Percentiles rank a stretch among this genome's conserved stretches.
Conservation (phyloP, 371 early-diverging fungal species). For the Coemansia sp. region DNA sequence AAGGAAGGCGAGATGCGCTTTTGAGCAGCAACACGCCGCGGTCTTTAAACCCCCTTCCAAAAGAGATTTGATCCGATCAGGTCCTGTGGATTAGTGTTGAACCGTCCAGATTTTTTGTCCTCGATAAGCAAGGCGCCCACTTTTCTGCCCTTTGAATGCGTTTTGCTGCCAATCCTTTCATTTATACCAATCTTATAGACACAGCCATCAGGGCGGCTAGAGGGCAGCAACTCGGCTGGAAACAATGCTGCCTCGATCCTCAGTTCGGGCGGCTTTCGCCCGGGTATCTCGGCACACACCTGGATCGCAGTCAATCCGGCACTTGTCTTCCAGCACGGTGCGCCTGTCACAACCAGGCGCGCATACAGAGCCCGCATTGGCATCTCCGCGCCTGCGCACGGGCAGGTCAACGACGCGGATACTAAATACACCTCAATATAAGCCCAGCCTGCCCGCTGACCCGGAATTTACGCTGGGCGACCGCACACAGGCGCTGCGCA, state of each 20-base stretch:
- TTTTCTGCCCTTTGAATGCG: not conserved
- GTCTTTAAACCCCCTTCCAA: not conserved
- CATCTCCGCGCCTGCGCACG: too few species aligned
- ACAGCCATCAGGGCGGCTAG: too few species aligned
- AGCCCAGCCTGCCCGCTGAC: not conserved
- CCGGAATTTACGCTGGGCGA: not conserved
- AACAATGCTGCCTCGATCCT: not conserved
- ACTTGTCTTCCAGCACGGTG: not conserved
- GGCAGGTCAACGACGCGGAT: not conserved
- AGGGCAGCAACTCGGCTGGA: not conserved
- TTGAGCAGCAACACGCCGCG: too few species aligned
- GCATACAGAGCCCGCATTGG: not conserved
- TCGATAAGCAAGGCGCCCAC: not conserved
- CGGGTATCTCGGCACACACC: not conserved
- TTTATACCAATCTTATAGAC: too few species aligned
- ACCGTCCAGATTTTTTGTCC: not conserved
- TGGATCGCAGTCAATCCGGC: not conserved
- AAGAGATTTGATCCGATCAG: not conserved
- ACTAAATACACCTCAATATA: not conserved
- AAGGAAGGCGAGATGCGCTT: not conserved
- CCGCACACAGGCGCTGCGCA: conserved; percentile 13
- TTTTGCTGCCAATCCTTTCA: not conserved
- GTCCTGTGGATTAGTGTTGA: not conserved
- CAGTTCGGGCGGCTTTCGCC: not conserved
- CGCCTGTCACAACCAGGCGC: not conserved